Base-by-base conservation (phyloP, 768 basidiomycete genomes). In the Lactarius sanguifluus region DNA sequence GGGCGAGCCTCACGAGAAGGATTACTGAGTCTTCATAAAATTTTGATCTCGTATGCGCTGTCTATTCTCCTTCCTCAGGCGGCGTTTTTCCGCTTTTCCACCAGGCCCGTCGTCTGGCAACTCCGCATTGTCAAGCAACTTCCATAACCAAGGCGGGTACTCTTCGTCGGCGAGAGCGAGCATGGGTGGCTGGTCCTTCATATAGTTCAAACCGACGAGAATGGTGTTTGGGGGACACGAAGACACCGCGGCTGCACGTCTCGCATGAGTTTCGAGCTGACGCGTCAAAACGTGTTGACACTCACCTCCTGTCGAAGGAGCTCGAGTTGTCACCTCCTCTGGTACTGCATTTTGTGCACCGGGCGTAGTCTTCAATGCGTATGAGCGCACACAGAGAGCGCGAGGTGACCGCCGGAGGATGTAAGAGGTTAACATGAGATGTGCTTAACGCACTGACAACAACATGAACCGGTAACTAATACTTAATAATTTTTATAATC, bases 81-180 rank as follows among this genome's bases (percentile, higher is more conserved):
- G 77, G 40, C 72, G 71, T 72, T 79, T 79, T 75, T 84, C 82
- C 59, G 80, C 85, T 74, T 83, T 83, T 25, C 91, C 89, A 23
- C 90, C 91, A 1, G 87, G 89, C 1, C 89, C 89, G 67, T 92
- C 90, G 41, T 91, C 88, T 20, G 82, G 82, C 62, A 82, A 79
- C 50, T 81, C 81, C 72, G 83, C 84, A 5, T 87, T 83, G 66
- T 67, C 58, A 23, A 92, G 77, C 45, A 94, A 73, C 16, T 82
- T 87, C 95, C 95, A 97, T 47, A 97, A 75, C 95, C 95, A 97
- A 8, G 84, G 75, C 3, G 95, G 95, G 75, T 97, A 96, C 70
- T 88, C 86, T 54, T 91, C 88, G 75, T 97, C 95, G 0, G 90
- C 79, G 13, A 82, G 77, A 1, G 95, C 91, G 28, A 92, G 75